phyloP scores from a whole-genome alignment of 164 flowering plant species.

The Houttuynia cordata region DNA sequence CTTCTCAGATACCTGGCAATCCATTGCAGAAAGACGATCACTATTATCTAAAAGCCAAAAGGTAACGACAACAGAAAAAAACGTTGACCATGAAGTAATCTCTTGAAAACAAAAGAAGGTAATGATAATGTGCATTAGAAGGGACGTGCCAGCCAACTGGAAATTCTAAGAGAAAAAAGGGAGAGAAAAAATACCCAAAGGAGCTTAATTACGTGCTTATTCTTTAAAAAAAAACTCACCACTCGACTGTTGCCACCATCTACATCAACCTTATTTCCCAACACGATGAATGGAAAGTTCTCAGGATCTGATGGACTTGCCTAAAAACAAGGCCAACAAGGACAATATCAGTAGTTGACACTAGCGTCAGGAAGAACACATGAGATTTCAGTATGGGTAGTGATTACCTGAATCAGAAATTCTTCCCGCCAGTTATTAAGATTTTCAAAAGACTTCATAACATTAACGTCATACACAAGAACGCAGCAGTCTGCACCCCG shows the following conservation, averaged over 20 bases:
- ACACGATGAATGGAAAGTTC: slow-evolving; percentile 83
- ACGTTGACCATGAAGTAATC: background rate
- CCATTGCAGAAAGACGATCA: background rate
- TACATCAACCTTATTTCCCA: slow-evolving; percentile 86
- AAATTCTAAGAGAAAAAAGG: too few relatives aligned
- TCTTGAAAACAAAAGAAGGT: background rate
- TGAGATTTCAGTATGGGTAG: background rate
- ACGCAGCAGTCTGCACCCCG: slow-evolving; percentile 96
- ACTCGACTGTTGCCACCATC: slow-evolving; percentile 95
- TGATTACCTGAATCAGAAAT: slow-evolving; percentile 67
- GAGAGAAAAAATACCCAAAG: background rate
- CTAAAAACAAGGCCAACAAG: slow-evolving; percentile 23
- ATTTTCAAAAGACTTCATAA: slow-evolving; percentile 74
- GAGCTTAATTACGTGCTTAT: background rate
- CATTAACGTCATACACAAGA: slow-evolving; percentile 87
- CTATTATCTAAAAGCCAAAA: too few relatives aligned
- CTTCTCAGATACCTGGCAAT: slow-evolving; percentile 74
- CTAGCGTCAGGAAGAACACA: background rate
- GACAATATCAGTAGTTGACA: background rate
- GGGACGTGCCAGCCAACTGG: background rate
- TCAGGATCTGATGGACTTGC: slow-evolving; percentile 91
- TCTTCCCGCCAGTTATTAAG: slow-evolving; percentile 88
- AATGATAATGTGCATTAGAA: too few relatives aligned
- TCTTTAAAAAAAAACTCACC: slow-evolving; percentile 36
- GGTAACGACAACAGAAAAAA: too few relatives aligned